phyloP scores from a whole-genome alignment of 805 yeast genomes.

The Cyberlindnera xylosilytica region DNA sequence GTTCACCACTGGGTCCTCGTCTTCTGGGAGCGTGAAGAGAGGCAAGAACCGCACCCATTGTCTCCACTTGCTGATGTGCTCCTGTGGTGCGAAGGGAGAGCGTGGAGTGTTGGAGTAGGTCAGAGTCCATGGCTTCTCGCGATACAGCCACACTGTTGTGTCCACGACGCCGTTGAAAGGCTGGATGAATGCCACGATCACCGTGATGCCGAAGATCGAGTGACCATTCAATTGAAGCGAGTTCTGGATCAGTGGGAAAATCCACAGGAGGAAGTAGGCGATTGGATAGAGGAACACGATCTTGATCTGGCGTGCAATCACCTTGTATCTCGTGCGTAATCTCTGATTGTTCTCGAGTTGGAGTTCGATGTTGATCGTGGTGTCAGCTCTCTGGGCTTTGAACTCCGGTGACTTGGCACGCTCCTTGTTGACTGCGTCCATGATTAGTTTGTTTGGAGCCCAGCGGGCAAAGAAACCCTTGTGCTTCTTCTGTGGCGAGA shows the following conservation, averaged over 20 bases:
- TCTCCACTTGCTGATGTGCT: slow-evolving; percentile 38
- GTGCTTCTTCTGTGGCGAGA: not conserved
- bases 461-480: not conserved
- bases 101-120: slow-evolving; percentile 30
- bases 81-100: slow-evolving; percentile 22
- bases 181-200: slow-evolving; percentile 71
- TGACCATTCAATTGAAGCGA: slow-evolving; percentile 48
- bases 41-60: slow-evolving; percentile 40
- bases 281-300: slow-evolving; percentile 81
- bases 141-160: slow-evolving; percentile 64
- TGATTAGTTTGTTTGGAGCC: not conserved
- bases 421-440: slow-evolving; percentile 2
- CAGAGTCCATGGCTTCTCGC: slow-evolving; percentile 78
- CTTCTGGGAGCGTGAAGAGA: slow-evolving; percentile 41
- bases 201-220: slow-evolving; percentile 60
- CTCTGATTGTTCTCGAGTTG: slow-evolving; percentile 29
- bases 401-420: not conserved
- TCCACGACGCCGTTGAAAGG: slow-evolving; percentile 81
- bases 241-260: slow-evolving; percentile 71
- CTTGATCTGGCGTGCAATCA: slow-evolving; percentile 74
- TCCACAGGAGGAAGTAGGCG: slow-evolving; percentile 78
- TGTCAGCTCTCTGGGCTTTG: slow-evolving; percentile 5
- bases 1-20: not conserved
- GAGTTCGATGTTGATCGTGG: slow-evolving; percentile 21
- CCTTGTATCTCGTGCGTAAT: slow-evolving; percentile 59